Conservation (phyloP, 2,329 filamentous ascomycete species). For the Alternaria tenuissima region DNA sequence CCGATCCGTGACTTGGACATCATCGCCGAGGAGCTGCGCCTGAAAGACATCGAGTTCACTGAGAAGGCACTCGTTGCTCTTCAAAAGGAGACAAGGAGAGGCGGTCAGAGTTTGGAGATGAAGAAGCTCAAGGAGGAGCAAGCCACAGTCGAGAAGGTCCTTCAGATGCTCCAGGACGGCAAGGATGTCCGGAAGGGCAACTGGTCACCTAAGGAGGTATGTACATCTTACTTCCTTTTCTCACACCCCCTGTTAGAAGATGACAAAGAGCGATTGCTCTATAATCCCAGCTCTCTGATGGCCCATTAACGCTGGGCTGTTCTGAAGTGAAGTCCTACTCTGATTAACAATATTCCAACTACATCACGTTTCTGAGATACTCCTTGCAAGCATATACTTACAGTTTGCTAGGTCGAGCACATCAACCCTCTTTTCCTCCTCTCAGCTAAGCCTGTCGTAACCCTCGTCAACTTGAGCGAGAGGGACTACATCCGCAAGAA, state of each 20-base stretch:
- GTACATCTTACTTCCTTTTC: constrained; percentile 45
- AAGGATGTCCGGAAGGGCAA: constrained; percentile 92
- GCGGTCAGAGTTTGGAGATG: constrained; percentile 94
- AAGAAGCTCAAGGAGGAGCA: constrained; percentile 97
- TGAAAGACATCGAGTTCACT: constrained; percentile 98
- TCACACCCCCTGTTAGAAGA: constrained; percentile 68
- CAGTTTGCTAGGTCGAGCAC: constrained; percentile 77
- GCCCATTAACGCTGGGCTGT: constrained; percentile 80
- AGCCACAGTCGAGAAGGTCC: constrained; percentile 88
- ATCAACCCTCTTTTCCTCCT: constrained; percentile 97
- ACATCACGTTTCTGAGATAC: constrained; percentile 5
- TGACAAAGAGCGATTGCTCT: constrained; percentile 98
- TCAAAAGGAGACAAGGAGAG: constrained; percentile 92
- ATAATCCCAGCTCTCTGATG: constrained; percentile 99
- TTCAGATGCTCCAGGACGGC: constrained; percentile 82
- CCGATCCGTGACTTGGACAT: constrained; percentile 93
- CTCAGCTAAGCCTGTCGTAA: constrained; percentile 96
- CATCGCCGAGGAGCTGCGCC: constrained; percentile 92
- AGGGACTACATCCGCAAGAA: constrained; percentile 98
- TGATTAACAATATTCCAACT: constrained; percentile 59
- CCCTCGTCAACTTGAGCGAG: constrained; percentile 95
- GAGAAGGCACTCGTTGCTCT: constrained; percentile 93
- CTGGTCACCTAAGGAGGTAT: constrained; percentile 95
- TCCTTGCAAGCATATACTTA: constrained; percentile 33
- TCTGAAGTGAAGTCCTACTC: constrained; percentile 86